Base-by-base conservation (phyloP, 2,329 filamentous ascomycete species). In the Fusarium incarnatum region DNA sequence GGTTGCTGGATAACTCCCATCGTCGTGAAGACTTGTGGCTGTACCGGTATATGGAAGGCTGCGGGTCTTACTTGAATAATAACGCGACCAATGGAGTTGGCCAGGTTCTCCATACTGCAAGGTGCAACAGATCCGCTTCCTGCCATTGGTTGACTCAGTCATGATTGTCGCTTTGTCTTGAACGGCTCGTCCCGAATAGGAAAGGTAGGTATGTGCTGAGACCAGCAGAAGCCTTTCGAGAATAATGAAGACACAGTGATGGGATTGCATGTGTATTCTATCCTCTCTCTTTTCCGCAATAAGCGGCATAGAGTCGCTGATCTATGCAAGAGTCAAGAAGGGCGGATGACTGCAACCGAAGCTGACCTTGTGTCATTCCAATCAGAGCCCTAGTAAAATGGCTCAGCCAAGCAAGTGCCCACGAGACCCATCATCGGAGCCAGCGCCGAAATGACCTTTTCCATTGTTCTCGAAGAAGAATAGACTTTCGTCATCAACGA, bases 351-450 rank as follows among this genome's bases (percentile, higher is more conserved):
- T 54, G 62, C 27, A 62, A 56, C 49, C 67, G 67, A 55, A 44
- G 48, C 47, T 63, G 61, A 69, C 60, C 58, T 69, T 69, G 73
- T 53, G 41, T 44, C 60, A 46, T 50, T 68, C 61, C 62, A 48
- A 52, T 61, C 59, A 49, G 34, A 64, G 67, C 54, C 62, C 49
- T 60, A 42, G 30, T 32, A 20, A 34, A 22, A 20, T 18, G 16
- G 46, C 53, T 47, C 32, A 32, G 52, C 32, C 45, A 46, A 45
- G 47, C 13, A 34, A 28, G 25, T 48, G n/a, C 52, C 34, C 40
- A 37, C 40, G 34, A 59, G 37, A 42, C 40, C 53, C 53, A 52
- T 25, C 32, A 11, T 15, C 40, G 52, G 32, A 32, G 45, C 12
- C 27, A 65, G 41, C 64, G 44, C 32, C 60, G 55, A 65, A 27